Conservation (phyloP, 2,329 filamentous ascomycete genomes). For the Penicillium sp. region DNA sequence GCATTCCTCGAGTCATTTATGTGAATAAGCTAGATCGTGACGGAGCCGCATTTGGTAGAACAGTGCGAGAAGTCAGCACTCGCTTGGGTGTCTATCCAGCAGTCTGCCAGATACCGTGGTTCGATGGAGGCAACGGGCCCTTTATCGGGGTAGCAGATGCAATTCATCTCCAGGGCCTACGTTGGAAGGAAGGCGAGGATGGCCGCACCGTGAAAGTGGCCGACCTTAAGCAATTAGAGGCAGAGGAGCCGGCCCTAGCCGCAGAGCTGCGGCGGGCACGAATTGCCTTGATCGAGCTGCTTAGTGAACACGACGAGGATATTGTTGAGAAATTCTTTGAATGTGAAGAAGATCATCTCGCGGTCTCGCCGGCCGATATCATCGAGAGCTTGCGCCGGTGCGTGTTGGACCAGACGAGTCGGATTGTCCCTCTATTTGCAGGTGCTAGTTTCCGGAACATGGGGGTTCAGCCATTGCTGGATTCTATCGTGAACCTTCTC, state of each 20-base stretch:
- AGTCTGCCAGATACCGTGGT: constrained; percentile 95
- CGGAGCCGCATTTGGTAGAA: constrained; percentile 77
- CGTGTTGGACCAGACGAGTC: constrained; percentile 64
- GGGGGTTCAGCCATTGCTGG: constrained; percentile 86
- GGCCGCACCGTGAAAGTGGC: constrained; percentile 62
- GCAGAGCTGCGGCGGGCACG: constrained; percentile 74
- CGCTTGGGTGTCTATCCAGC: constrained; percentile 81
- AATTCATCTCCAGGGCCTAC: constrained; percentile 70
- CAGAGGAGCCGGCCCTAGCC: constrained; percentile 52
- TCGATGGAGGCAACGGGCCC: constrained; percentile 68
- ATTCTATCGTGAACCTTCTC: constrained; percentile 83
- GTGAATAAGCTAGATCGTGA: constrained; percentile 85
- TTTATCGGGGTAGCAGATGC: constrained; percentile 85
- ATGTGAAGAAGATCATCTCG: constrained; percentile 68
- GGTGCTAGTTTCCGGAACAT: constrained; percentile 93
- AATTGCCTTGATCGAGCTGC: constrained; percentile 72
- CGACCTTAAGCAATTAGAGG: constrained; percentile 54
- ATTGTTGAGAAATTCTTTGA: constrained; percentile 85
- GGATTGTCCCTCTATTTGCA: constrained; percentile 81
- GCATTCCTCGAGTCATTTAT: constrained; percentile 77
- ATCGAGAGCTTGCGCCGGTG: constrained; percentile 71
- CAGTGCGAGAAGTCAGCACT: constrained; percentile 79
- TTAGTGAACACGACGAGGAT: constrained; percentile 84
- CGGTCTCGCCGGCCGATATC: constrained; percentile 65
- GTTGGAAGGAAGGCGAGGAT: constrained; percentile 68